Percentiles rank a stretch among this genome's conserved stretches.
Evolutionary conservation across 164 flowering plant genomes (phyloP).

Genomic region (Tetracentron sinense): DNA sequence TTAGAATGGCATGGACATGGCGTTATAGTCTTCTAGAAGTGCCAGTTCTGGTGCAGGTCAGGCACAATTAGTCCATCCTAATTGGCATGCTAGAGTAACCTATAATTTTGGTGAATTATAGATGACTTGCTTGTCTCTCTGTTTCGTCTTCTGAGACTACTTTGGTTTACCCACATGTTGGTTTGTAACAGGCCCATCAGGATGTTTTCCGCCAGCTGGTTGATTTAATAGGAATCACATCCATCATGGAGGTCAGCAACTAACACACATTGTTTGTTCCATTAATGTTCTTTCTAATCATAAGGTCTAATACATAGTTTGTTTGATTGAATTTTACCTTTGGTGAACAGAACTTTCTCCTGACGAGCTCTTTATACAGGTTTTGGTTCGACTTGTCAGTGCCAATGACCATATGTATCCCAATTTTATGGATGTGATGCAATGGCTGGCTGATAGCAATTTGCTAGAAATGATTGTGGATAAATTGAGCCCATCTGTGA

Average conservation of each 20-base stretch:
- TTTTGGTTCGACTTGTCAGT: constrained; percentile 84
- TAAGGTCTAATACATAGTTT: not conserved
- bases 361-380: constrained; percentile 50
- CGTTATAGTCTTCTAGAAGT: too few species aligned
- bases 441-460: constrained; percentile 90
- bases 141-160: too few species aligned
- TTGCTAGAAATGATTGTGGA: constrained; percentile 97
- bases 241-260: constrained; percentile 87
- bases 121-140: too few species aligned
- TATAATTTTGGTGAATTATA: too few species aligned
- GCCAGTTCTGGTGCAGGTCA: too few species aligned
- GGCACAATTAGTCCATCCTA: too few species aligned
- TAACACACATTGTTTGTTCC: too few species aligned
- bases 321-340: constrained; percentile 1
- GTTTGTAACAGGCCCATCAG: constrained; percentile 63
- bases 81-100: too few species aligned
- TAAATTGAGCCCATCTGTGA: constrained; percentile 81
- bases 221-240: constrained; percentile 96
- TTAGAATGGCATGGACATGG: too few species aligned
- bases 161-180: constrained; percentile 5
- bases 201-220: constrained; percentile 75
- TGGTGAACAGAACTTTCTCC: too few species aligned
- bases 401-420: constrained; percentile 92
- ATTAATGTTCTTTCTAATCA: not conserved
- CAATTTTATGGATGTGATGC: constrained; percentile 83